Base-by-base conservation (phyloP, 257 asterid species). In the Primulina tabacum region DNA sequence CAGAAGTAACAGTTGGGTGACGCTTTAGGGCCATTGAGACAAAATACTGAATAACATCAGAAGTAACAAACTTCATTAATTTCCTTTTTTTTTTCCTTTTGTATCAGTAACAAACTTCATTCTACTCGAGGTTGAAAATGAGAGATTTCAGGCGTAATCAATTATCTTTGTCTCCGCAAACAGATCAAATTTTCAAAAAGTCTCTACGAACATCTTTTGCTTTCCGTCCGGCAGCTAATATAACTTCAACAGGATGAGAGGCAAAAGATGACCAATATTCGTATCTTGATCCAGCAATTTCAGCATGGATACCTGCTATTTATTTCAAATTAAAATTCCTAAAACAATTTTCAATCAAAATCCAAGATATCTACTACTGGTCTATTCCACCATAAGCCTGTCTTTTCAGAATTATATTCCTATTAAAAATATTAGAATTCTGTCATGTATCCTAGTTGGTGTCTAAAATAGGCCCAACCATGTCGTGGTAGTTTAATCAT, bases 211-310 rank as follows among this genome's bases (percentile, higher is more conserved):
- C 57, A 50, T 83, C 79, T 74, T 83, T 94, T 58, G 90, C 95
- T 74, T 78, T 90, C 61, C 74, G 81, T 47, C 96, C 97, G 14
- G 95, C 92, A 38, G 90, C 88, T 79, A 94, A 67, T 71, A 94
- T 89, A 64, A 89, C 84, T 75, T 84, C 95, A 71, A 67, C 82
- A 3, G 97, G 92, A 66, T 69, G 80, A 53, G 95, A 93, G 66
- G 92, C 87, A 68, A 79, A 71, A 33, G 85, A 77, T 33, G 97
- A 85, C 99, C 99, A 94, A 73, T 89, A 94, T 66, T 86, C 84
- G 60, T 82, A 67, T 79, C 95, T 89, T 55, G 88, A 85, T 75
- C 71, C 85, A 68, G 99, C 90, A 63, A 90, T 85, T 47, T 91
- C 97, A 55, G 89, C 77, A 67, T 86, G 92, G 62, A 93, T 85